Conservation (phyloP, 2,329 filamentous ascomycete genomes). For the Diaporthe citriasiana region DNA sequence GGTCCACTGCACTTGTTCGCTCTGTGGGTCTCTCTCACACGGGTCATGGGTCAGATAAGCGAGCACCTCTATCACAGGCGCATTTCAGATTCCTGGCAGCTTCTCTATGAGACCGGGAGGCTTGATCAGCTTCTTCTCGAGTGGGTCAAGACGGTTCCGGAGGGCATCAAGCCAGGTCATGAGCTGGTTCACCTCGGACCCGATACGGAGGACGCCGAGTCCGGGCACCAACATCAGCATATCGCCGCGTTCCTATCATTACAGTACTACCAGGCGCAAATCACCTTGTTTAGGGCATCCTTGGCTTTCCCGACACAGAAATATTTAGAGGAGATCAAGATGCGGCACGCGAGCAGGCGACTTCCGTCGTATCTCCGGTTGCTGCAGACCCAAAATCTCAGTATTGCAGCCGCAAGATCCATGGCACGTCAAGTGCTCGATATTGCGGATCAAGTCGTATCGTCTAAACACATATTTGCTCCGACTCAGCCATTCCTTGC, state of each 20-base stretch:
- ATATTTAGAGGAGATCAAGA: conserved; percentile 2
- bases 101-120: conserved; percentile 23
- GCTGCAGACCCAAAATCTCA: conserved; percentile 37
- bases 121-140: conserved; percentile 33
- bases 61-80: conserved; percentile 17
- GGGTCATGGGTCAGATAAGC: conserved; percentile 29
- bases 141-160: conserved; percentile 20
- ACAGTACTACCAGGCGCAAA: conserved; percentile 14
- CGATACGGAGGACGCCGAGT: background rate
- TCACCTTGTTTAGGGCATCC: conserved; percentile 3
- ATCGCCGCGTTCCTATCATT: background rate
- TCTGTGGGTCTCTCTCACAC: conserved; percentile 17
- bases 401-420: conserved; percentile 38
- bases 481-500: conserved; percentile 20
- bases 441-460: conserved; percentile 40
- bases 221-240: background rate
- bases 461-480: conserved; percentile 29
- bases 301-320: conserved; percentile 13
- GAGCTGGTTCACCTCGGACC: conserved; percentile 9
- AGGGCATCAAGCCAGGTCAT: conserved; percentile 27
- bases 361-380: conserved; percentile 38
- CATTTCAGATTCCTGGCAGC: conserved; percentile 23
- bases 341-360: background rate
- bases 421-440: conserved; percentile 40
- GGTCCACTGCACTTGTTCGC: conserved; percentile 1